Base-by-base conservation (phyloP, 768 basidiomycete species). In the Hericium rajendrae region DNA sequence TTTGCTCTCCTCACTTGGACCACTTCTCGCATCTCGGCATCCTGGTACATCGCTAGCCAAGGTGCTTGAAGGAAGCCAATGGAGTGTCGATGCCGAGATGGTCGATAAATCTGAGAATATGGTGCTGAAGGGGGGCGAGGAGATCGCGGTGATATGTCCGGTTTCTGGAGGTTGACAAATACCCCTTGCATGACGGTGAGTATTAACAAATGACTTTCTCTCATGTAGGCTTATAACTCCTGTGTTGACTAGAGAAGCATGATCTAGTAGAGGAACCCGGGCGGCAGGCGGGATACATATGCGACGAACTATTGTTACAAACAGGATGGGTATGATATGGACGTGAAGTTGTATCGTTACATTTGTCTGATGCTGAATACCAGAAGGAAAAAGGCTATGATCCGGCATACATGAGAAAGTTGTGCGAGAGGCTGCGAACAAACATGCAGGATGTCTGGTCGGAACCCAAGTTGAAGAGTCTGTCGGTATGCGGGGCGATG, bases 1-100 rank as follows among this genome's bases (percentile, higher is more conserved):
- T 68, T 77, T 68, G 38, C 76, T 86, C 52, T 74, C 75, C 51
- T 74, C 72, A 38, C 78, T 86, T 55, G 71, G 71, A 54, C 68
- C 69, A 48, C 70, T 81, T 46, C 80, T 88, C 60, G 70, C 78
- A 57, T 73, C 77, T 20, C 75, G 77, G 12, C 79, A 88, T 69
- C 78, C 83, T 2, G 70, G 73, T 9, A 75, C 75, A 5, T 66
- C 67, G 49, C 70, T 91, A 37, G 74, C 67, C 46, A 73, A 76
- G 56, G 75, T 90, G 20, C 72, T 92, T 32, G 68, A 76, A 50
- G 71, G 74, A 37, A 84, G 84, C 62, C 79, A 79, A 66, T 91
- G 90, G 88, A 88, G 88, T 64, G 86, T 91, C 12, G 73, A 91
- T 64, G 85, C 78, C 54, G 87, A 88, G 70, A 91, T 91, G 86